Conservation (phyloP, 2,329 filamentous ascomycete genomes). For the Neonectria sp. region DNA sequence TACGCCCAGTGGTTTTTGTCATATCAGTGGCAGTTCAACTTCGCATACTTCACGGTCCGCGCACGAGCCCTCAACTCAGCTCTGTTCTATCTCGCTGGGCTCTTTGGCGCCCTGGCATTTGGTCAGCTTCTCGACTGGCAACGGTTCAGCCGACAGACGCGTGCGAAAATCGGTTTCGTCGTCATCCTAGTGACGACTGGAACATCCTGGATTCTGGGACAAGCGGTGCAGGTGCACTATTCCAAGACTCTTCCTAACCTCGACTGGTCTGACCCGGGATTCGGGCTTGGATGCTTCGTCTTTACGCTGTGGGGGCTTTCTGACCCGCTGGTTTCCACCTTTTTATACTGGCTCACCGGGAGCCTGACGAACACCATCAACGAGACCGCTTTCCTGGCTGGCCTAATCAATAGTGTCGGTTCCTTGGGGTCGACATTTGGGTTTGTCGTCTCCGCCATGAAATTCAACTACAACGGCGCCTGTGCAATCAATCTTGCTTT, state of each 20-base stretch:
- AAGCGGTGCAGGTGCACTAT: constrained; percentile 2
- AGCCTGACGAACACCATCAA: constrained; percentile 4
- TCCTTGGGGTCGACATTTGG: constrained; percentile 5
- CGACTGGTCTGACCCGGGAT: not conserved
- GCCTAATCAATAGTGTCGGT: constrained; percentile 2
- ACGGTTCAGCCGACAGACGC: constrained; percentile 1
- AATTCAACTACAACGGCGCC: constrained; percentile 8
- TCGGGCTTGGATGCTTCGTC: not conserved
- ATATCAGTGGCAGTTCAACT: constrained; percentile 11
- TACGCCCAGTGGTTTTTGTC: constrained; percentile 9
- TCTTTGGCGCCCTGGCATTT: not conserved
- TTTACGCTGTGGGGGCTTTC: no score
- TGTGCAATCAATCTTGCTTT: constrained; percentile 2
- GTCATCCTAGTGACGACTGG: not conserved
- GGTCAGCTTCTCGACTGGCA: constrained; percentile 6
- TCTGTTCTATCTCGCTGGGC: not conserved
- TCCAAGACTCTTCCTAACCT: not conserved
- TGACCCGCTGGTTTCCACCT: not conserved
- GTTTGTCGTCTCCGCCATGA: constrained; percentile 10
- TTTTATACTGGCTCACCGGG: constrained; percentile 3
- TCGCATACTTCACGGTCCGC: constrained; percentile 12
- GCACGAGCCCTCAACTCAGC: constrained; percentile 3
- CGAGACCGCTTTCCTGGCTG: not conserved
- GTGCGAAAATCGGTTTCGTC: not conserved
- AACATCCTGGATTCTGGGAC: constrained; percentile 1